Evolutionary conservation across 208 protist species (phyloP), one percentile per base, ranked within the genome.

Genomic region (Leishmania lainsoni): DNA sequence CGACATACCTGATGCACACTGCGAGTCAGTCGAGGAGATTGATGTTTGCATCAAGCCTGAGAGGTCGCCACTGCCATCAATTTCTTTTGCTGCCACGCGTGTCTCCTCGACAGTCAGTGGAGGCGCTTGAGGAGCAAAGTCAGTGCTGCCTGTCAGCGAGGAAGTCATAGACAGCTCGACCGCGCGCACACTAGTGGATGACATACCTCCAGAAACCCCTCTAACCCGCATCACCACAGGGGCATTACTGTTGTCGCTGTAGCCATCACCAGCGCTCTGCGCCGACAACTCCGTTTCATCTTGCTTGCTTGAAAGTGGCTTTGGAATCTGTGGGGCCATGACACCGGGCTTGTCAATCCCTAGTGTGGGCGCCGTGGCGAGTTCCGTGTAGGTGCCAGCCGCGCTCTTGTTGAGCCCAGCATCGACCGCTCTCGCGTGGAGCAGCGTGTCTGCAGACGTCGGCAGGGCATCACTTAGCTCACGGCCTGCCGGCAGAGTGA

Each of bases 81-180:
- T 49, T 29, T 48, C 68, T 29, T 22, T n/a, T 26, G 68, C 68
- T 35, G 20, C 68, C 22, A 29, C 45, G 26, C 26, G 39, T 52
- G 68, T 45, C 9, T 49, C 42, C 3, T 73, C 5, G 26, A 45
- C 5, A 52, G 45, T 22, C 45, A 0, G 6, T 12, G 26, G n/a
- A 10, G 49, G 49, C 32, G 12, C 61, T 26, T 32, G 20, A 9
- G 26, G 54, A 6, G 80, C 80, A 56, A 84, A 84, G 68, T 77
- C 80, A 10, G 20, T 35, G 49, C 58, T 79, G 68, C 76, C 56
- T 3, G 51, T 80, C 12, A 56, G 17, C 5, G 80, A 84, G n/a
- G 80, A 84, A 12, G 52, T 63, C 65, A 48, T 65, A 22, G 68
- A 75, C 17, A 9, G 52, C 29, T 76, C 20, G 35, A 17, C 32